Base-by-base conservation (phyloP, 2,329 filamentous ascomycete genomes). In the Acephala macrosclerotiorum region DNA sequence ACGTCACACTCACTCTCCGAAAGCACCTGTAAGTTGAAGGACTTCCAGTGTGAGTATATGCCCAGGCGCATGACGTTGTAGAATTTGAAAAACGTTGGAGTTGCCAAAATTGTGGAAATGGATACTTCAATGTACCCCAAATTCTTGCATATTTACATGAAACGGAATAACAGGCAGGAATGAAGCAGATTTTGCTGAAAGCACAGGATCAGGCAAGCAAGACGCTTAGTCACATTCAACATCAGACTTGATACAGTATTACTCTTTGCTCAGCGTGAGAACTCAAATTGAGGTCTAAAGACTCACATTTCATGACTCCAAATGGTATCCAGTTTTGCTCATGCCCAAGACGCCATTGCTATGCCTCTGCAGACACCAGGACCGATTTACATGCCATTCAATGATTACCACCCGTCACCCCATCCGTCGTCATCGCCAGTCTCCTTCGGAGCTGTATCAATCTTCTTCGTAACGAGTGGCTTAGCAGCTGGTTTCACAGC, bases 391-490 rank as follows among this genome's bases (percentile, higher is more conserved):
- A 53, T n/a, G 25, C 49, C 14, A 53, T 53, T 12, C 49, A 33
- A 35, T 6, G 11, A n/a, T 61, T 72, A 88, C 88, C 88, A 91
- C 8, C 86, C 87, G 68, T 90, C 88, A 5, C 87, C 89, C 89
- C 89, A 91, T 1, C 83, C 87, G 72, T 88, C 87, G 64, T 83
- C 82, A 26, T 84, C 84, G 0, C 80, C 86, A 3, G 80, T 77
- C 56, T 83, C 81, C 75, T 89, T 90, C 0, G 90, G 90, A 72
- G 87, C 89, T 72, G 87, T 84, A 72, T 92, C 86, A 68, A 92
- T 87, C 79, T 90, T 91, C 80, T 92, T 94, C 0, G 85, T 77
- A 4, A 76, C 71, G 9, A 77, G 66, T 7, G 79, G 74, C 66
- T 84, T 86, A 71, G 82, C 63, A 3, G 76, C 69, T 68, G 68